Base-by-base conservation (phyloP, 169 alveolate genomes). In the Miamiensis avidus region DNA sequence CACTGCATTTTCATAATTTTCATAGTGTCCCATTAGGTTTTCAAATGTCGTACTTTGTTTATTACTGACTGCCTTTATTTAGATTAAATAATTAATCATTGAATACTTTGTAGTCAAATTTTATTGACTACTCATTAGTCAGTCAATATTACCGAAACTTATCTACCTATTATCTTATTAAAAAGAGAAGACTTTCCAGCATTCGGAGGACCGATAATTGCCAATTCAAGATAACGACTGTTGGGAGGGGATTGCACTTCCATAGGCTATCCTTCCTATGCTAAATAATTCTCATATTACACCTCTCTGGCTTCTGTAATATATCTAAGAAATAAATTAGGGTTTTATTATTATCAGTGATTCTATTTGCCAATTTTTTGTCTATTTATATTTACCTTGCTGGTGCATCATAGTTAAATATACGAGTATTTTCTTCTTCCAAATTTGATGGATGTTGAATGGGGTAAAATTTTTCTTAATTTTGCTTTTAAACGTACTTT, bases 201-300 rank as follows among this genome's bases (percentile, higher is more conserved):
- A 84, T 90, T 90, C 1, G 94, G 94, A 33, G 94, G 88, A 1
- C 94, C 94, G 27, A 87, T 29, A 4, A 90, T 64, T 28, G 87
- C 76, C 25, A 81, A 75, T 11, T 90, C 92, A n/a, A 83, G n/a
- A 1, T 27, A 1, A 73, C 64, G 86, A 74, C 91, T 75, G 20
- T 87, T 89, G 27, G 25, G 75, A 4, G 94, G 94, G 16, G 76
- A 34, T 29, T 79, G 85, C 75, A 86, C 11, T 79, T 79, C 32
- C 25, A 34, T 28, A 29, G 29, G 81, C 25, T 29, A 73, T 0
- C 34, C 33, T 16, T 65, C 26, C n/a, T 49, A 27, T 31, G 65
- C 34, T 1, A 79, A 49, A 30, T 83, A 64, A 20, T 89, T 89
- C 28, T 90, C 91, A 29, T 25, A 31, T 11, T 91, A 90, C 31